Conservation (phyloP, 805 yeast genomes). For the Sugiyamaella boreocaroliniensis region DNA sequence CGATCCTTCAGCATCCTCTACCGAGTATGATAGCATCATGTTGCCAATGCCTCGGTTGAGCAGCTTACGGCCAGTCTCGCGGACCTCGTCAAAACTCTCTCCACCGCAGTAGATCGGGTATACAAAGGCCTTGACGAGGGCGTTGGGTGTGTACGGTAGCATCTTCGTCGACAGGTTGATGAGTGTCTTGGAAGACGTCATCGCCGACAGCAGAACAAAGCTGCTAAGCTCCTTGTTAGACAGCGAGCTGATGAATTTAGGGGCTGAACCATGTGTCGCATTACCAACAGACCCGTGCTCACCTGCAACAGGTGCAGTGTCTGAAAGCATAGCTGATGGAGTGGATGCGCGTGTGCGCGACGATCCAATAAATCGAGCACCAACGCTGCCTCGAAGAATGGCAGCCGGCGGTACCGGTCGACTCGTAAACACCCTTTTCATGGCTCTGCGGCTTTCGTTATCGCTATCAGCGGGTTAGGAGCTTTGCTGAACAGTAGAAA, state of each 20-base stretch:
- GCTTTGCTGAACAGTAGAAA: too few species aligned
- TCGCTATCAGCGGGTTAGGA: not conserved
- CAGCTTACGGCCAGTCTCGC: slow-evolving; percentile 60
- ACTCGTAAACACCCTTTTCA: not conserved
- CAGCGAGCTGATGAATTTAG: slow-evolving; percentile 23
- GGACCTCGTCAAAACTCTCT: slow-evolving; percentile 62
- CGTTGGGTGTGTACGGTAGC: slow-evolving; percentile 48
- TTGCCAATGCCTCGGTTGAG: slow-evolving; percentile 73
- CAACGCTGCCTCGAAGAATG: not conserved
- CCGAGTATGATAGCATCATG: slow-evolving; percentile 92
- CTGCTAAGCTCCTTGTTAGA: slow-evolving; percentile 23
- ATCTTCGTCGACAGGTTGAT: slow-evolving; percentile 27
- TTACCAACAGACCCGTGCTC: not conserved
- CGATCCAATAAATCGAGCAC: not conserved
- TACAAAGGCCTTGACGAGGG: slow-evolving; percentile 61
- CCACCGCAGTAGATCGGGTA: slow-evolving; percentile 91
- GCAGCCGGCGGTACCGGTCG: not conserved
- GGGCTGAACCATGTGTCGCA: not conserved
- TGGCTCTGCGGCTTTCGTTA: not conserved
- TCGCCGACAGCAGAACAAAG: slow-evolving; percentile 27
- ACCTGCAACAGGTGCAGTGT: not conserved
- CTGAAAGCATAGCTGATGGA: not conserved
- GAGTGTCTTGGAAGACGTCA: slow-evolving; percentile 30
- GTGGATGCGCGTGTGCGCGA: slow-evolving; percentile 2
- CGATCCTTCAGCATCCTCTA: slow-evolving; percentile 83